Percentiles rank a stretch among this genome's conserved stretches.
Conservation (phyloP, 495 filamentous ascomycete genomes). For the Penicillium taxi region DNA sequence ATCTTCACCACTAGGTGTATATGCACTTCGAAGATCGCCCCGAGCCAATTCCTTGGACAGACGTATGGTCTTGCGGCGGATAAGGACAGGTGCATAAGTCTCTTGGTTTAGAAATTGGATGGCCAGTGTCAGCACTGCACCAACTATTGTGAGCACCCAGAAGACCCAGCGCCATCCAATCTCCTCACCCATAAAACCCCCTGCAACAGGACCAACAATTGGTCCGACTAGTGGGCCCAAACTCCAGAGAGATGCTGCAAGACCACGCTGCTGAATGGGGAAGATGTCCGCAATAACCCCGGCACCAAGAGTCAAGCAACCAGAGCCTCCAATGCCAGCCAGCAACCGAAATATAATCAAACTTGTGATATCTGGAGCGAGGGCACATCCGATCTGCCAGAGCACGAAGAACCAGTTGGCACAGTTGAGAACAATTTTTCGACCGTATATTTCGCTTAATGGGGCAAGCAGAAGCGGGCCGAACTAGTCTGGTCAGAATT, state of each 20-base stretch:
- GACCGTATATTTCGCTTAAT: constrained; percentile 50
- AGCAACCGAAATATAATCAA: constrained; percentile 58
- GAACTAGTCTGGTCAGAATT: constrained; percentile 13
- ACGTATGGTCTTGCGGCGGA: constrained; percentile 39
- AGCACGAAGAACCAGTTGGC: constrained; percentile 46
- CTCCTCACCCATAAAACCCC: constrained; percentile 46
- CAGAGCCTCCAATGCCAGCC: constrained; percentile 4
- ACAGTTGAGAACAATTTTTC: constrained; percentile 38
- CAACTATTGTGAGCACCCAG: constrained; percentile 50
- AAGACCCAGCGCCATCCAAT: constrained; percentile 55
- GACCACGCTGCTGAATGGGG: constrained; percentile 1
- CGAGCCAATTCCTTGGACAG: constrained; percentile 36
- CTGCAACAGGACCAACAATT: constrained; percentile 20
- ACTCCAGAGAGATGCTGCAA: constrained; percentile 3
- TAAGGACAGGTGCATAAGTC: constrained; percentile 44
- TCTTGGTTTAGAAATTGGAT: constrained; percentile 45
- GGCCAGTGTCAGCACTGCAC: constrained; percentile 28
- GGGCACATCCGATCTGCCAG: constrained; percentile 63
- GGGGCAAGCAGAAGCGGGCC: constrained; percentile 42
- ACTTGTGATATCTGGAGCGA: constrained; percentile 48
- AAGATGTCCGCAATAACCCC: constrained; percentile 8
- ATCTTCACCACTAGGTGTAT: neutral
- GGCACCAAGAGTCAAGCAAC: constrained; percentile 5
- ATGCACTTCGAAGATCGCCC: constrained; percentile 36
- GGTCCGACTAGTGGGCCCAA: constrained; percentile 7